phyloP scores from a whole-genome alignment of 192 early-diverging fungal genomes.

The Neocallimastix lanati region DNA sequence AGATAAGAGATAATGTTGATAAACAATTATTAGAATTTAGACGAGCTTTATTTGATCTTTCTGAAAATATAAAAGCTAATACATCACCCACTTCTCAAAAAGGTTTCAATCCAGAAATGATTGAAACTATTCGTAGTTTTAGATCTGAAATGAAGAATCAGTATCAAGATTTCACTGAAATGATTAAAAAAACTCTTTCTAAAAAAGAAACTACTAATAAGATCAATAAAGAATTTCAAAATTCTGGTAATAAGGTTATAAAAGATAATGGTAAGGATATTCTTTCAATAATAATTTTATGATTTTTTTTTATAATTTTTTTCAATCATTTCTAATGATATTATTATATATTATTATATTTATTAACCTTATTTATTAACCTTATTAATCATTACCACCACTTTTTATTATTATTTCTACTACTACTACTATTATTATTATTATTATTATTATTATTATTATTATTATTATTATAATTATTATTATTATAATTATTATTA shows the following conservation, averaged over 20 bases:
- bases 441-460: too few species aligned
- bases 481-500: too few species aligned
- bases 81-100: neutral
- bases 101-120: neutral
- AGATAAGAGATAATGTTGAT: neutral
- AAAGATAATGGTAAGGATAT: neutral
- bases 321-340: too few species aligned
- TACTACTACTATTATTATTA: too few species aligned
- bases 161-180: neutral
- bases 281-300: too few species aligned
- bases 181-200: neutral
- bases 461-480: too few species aligned
- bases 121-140: neutral
- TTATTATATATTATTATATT: too few species aligned
- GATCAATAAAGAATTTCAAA: neutral
- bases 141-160: neutral
- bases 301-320: too few species aligned
- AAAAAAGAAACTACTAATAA: neutral
- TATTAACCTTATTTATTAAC: too few species aligned
- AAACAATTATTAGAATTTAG: neutral
- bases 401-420: too few species aligned
- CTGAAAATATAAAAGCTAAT: neutral
- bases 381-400: too few species aligned
- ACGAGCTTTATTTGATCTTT: neutral
- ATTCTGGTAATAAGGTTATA: neutral